A percentile compares a stretch with the other conserved stretches of the same genome.
Evolutionary conservation across 2,329 filamentous ascomycete species (phyloP).

Genomic region (Zasmidium citrigriseum): DNA sequence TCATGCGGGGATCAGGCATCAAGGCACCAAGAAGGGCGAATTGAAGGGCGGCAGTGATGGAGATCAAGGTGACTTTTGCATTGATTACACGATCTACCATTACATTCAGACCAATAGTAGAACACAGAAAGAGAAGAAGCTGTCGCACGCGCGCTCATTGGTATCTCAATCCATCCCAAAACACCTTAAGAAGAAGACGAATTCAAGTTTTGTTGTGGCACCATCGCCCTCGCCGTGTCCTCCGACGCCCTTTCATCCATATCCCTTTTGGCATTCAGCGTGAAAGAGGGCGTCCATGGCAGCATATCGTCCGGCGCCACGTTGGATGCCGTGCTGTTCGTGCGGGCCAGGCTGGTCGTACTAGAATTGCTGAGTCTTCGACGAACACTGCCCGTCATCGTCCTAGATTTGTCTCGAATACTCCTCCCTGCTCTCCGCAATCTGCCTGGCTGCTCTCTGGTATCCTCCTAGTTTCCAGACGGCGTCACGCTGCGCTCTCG

Average conservation of each 20-base stretch:
- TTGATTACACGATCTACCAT: background rate
- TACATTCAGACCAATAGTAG: too few relatives aligned
- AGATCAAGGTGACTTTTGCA: background rate
- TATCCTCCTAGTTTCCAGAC: conserved; percentile 23
- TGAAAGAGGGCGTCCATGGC: background rate
- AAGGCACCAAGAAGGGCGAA: background rate
- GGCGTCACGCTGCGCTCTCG: conserved; percentile 35
- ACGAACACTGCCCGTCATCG: background rate
- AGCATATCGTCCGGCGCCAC: background rate
- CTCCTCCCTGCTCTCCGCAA: conserved; percentile 1
- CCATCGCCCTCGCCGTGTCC: background rate
- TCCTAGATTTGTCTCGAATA: background rate
- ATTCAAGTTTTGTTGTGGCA: background rate
- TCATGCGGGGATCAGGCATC: too few relatives aligned
- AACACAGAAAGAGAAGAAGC: background rate
- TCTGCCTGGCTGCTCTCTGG: background rate
- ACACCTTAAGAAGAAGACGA: background rate
- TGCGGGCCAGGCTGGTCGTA: background rate
- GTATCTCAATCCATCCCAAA: conserved; percentile 6
- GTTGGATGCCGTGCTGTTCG: background rate
- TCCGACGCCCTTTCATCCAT: background rate
- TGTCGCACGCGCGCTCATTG: conserved; percentile 8
- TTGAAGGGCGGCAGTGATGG: background rate
- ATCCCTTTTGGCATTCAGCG: background rate
- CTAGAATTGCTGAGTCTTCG: background rate